These are phyloP conservation scores for Pseudoneurospora amorphoporcata DNA, from an alignment of 495 filamentous ascomycete species.

Conservation along the genomic window DNA sequence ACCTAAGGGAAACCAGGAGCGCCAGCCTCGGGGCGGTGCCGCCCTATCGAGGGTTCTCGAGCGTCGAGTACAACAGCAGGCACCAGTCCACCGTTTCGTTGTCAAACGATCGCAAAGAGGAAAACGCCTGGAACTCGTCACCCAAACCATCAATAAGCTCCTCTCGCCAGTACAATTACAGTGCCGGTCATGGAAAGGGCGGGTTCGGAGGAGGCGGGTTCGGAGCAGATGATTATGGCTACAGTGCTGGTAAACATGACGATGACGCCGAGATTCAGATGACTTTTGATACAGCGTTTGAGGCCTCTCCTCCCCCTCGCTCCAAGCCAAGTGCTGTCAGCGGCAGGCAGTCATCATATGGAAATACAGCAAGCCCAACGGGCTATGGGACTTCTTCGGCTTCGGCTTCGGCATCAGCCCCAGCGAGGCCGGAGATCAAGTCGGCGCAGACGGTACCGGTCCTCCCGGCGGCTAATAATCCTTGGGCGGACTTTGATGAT, in stretches of 20 bases:
- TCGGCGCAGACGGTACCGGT: conserved; percentile 31
- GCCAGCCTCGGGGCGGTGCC: conserved; percentile 24
- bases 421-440: conserved; percentile 31
- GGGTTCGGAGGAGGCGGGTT: background rate
- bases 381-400: background rate
- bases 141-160: conserved; percentile 3
- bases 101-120: conserved; percentile 11
- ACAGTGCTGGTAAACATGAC: conserved; percentile 1
- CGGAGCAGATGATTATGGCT: background rate
- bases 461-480: conserved; percentile 50
- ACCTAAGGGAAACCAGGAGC: conserved; percentile 41
- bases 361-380: background rate
- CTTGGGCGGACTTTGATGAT: conserved; percentile 75
- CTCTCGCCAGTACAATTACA: background rate
- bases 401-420: conserved; percentile 13
- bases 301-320: conserved; percentile 11
- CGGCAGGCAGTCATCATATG: background rate
- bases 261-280: conserved; percentile 45
- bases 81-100: conserved; percentile 13
- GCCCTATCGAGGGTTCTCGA: conserved; percentile 18
- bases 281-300: conserved; percentile 60
- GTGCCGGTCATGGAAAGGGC: conserved; percentile 1
- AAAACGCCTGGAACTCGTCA: conserved; percentile 14
- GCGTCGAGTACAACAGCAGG: background rate
- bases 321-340: background rate